Percentiles rank a stretch among this genome's conserved stretches.
These are phyloP conservation scores for Capronia americana DNA, from an alignment of 2,329 filamentous ascomycete species.

Conservation along the genomic window DNA sequence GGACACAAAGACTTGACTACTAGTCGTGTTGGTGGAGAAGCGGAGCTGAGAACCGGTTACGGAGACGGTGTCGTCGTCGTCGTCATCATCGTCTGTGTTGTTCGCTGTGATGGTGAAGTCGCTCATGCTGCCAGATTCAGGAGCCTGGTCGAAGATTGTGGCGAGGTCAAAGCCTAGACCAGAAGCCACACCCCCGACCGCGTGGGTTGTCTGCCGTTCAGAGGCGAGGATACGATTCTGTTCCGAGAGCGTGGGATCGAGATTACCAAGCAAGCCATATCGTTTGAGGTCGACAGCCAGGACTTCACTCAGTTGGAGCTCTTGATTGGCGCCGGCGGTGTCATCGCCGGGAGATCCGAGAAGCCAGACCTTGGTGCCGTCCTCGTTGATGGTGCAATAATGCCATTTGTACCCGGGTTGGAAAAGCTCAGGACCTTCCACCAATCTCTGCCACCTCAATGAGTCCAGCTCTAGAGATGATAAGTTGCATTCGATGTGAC, in stretches of 20 bases:
- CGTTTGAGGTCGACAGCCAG: constrained; percentile 90
- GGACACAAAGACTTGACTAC: constrained; percentile 34
- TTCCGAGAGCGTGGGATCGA: constrained; percentile 63
- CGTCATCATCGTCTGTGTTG: constrained; percentile 56
- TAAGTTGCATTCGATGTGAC: constrained; percentile 84
- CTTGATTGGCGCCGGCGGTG: constrained; percentile 73
- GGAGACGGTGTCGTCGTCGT: constrained; percentile 60
- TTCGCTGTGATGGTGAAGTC: constrained; percentile 93
- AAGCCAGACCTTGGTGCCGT: constrained; percentile 95
- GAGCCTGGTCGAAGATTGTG: constrained; percentile 82
- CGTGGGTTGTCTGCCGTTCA: constrained; percentile 60
- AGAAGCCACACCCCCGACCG: constrained; percentile 45
- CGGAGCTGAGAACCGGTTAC: constrained; percentile 38
- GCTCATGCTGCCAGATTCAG: constrained; percentile 76
- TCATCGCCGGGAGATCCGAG: constrained; percentile 86
- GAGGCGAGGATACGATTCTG: constrained; percentile 57
- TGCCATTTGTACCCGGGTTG: constrained; percentile 94
- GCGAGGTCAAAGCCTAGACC: constrained; percentile 86
- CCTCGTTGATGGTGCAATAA: constrained; percentile 94
- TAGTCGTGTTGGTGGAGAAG: constrained; percentile 34
- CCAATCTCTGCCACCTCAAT: constrained; percentile 91
- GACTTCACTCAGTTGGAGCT: constrained; percentile 93
- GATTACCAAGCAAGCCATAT: constrained; percentile 88
- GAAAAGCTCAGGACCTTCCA: constrained; percentile 93
- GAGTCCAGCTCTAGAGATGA: constrained; percentile 87